Conservation (phyloP, 495 filamentous ascomycete species). For the Durotheca rogersii region DNA sequence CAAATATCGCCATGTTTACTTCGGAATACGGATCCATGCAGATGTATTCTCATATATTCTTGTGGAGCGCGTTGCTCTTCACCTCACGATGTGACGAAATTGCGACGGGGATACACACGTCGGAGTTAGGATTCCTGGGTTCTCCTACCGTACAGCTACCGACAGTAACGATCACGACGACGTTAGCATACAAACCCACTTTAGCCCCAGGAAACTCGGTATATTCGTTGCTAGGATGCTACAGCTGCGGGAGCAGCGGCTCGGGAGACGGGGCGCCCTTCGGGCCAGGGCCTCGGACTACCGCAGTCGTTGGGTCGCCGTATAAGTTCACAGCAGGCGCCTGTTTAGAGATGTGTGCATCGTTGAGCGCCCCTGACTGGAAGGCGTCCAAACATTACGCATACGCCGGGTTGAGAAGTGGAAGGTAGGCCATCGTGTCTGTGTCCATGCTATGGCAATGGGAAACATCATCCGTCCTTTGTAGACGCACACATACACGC, state of each 20-base stretch:
- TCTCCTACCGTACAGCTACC: conserved; percentile 1
- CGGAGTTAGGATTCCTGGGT: conserved; percentile 19
- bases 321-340: conserved; percentile 15
- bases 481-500: not conserved
- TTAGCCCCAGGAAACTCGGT: conserved; percentile 10
- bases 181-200: conserved; percentile 26
- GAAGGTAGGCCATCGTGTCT: conserved; percentile 13
- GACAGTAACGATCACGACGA: conserved; percentile 30
- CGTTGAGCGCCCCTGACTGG: not conserved
- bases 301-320: not conserved
- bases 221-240: conserved; percentile 24
- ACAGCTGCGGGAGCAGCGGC: not conserved
- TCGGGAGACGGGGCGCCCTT: conserved; percentile 13
- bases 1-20: conserved; percentile 18
- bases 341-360: conserved; percentile 19
- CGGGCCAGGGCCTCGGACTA: conserved; percentile 1
- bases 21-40: conserved; percentile 15
- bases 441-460: not conserved
- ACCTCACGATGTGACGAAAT: conserved; percentile 18
- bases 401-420: conserved; percentile 21
- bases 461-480: too few species aligned
- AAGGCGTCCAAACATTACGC: conserved; percentile 1
- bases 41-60: conserved; percentile 10
- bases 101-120: conserved; percentile 2
- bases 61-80: conserved; percentile 21